Base-by-base conservation (phyloP, 2,329 filamentous ascomycete genomes). In the Fusarium pininemorale region DNA sequence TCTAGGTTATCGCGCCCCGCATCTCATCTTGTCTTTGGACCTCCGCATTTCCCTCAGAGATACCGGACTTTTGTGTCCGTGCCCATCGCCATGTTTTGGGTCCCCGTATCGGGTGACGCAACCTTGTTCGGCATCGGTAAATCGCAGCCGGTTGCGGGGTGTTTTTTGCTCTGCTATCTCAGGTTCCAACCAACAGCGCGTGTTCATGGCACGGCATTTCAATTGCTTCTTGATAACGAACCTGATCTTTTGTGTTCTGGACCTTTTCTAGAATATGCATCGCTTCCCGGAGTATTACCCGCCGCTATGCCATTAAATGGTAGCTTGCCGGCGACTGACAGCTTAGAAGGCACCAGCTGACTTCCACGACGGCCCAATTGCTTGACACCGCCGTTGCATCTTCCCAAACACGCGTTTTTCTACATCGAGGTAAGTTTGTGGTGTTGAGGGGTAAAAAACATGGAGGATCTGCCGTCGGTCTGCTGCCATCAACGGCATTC, bases 1-100 rank as follows among this genome's bases (percentile, higher is more conserved):
- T 74, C 70, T 74, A 73, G 71, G 64, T 44, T 47, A 64, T 67
- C 48, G 53, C 48, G 41, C 69, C 63, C 71, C 70, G 60, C 69
- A 72, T 63, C 42, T 41, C 20, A 22, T 41, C 12, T 41, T 41
- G 38, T 22, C 38, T 11, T 5, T 45, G 16, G 22, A 28, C 62
- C 65, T 73, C 66, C 70, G 70, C 70, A 73, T 73, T 48, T 30
- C n/a, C 24, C 42, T 20, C n/a, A 41, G 26, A 41, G 66, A 65
- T 58, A 65, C 59, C 67, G 67, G 67, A 66, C 67, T 66, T 54
- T 66, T 44, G 67, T 66, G 66, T 70, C 67, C 67, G 67, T 70
- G 59, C 66, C 67, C 66, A 35, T 35, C 6, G 14, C 39, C 58
- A 57, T 61, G 24, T 51, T 41, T 61, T 24, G 24, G 30, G 26